Conservation (phyloP, 2,329 filamentous ascomycete species). For the Neodidymelliopsis sp. region DNA sequence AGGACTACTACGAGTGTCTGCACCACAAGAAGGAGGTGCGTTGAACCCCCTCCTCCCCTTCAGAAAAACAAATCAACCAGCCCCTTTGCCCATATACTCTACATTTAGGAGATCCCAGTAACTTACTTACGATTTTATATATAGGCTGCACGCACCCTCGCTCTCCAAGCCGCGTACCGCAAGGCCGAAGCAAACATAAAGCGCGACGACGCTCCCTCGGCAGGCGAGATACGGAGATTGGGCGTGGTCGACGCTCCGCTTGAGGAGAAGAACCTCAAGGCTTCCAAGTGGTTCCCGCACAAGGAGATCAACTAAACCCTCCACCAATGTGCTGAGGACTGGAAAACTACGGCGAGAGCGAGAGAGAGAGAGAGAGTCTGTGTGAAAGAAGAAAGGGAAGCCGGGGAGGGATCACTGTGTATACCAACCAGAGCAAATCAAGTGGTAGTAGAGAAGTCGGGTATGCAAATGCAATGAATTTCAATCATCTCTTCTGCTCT, state of each 20-base stretch:
- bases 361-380: not conserved
- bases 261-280: conserved; percentile 68
- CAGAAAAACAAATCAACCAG: no score
- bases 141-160: conserved; percentile 78
- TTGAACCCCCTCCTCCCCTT: no score
- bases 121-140: no score
- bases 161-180: conserved; percentile 84
- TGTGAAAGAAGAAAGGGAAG: not conserved
- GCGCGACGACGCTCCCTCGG: conserved; percentile 81
- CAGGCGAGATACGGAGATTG: conserved; percentile 85
- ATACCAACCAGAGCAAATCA: conserved; percentile 7
- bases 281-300: conserved; percentile 53
- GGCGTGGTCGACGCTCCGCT: conserved; percentile 80
- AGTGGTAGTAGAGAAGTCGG: not conserved
- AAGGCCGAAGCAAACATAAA: conserved; percentile 76
- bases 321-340: no score
- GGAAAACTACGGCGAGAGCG: no score
- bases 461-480: conserved; percentile 13
- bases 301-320: conserved; percentile 47
- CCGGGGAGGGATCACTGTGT: conserved; percentile 1
- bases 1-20: conserved; percentile 98
- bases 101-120: no score
- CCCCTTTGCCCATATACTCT: no score
- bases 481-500: not conserved
- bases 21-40: conserved; percentile 98